phyloP scores from a whole-genome alignment of 257 asterid genomes.

The Thymus mandschuricus region DNA sequence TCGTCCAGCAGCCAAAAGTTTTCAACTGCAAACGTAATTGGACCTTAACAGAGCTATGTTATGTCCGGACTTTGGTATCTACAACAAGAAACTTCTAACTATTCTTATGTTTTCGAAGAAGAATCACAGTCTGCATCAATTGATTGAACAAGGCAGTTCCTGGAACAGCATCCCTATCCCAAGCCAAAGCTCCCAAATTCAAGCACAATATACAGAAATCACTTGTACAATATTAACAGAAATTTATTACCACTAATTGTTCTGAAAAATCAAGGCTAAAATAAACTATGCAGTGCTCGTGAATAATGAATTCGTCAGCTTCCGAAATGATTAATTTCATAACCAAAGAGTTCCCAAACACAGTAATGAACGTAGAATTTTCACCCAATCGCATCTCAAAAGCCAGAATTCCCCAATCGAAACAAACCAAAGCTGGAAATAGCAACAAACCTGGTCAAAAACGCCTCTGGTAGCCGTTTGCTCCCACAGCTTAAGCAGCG shows the following conservation, averaged over 20 bases:
- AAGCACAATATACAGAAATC: background rate
- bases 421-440: background rate
- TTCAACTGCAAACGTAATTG: background rate
- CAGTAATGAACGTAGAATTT: background rate
- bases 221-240: background rate
- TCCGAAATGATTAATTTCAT: background rate
- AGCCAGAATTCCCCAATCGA: conserved; percentile 2
- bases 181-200: background rate
- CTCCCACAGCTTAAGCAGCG: conserved; percentile 57
- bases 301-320: background rate
- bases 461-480: conserved; percentile 57
- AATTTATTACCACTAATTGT: background rate
- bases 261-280: background rate
- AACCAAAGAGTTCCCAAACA: background rate
- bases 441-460: conserved; percentile 58
- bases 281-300: background rate
- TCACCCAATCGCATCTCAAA: background rate
- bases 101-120: background rate
- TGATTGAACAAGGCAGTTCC: conserved; percentile 4
- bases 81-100: background rate
- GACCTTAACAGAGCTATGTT: background rate
- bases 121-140: background rate
- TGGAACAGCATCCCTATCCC: background rate
- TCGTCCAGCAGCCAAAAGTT: background rate
- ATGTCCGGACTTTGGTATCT: background rate